Conservation (phyloP, 2,329 filamentous ascomycete genomes). For the Fusarium torulosum region DNA sequence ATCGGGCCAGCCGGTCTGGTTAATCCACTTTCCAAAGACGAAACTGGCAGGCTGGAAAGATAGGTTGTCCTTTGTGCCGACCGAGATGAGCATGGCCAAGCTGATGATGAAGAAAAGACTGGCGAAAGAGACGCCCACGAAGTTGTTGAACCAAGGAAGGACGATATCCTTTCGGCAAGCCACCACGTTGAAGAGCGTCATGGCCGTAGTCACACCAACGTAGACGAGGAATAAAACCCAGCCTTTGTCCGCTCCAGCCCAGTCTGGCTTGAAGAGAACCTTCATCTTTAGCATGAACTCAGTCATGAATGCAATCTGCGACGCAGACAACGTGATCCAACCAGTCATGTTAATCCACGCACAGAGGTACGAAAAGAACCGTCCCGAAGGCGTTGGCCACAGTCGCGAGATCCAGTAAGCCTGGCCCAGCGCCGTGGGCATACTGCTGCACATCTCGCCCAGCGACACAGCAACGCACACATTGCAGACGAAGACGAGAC, state of each 20-base stretch:
- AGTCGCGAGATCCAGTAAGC: conserved; percentile 65
- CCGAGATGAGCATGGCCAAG: conserved; percentile 64
- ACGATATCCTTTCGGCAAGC: conserved; percentile 59
- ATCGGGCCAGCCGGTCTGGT: conserved; percentile 63
- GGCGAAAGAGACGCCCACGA: conserved; percentile 66
- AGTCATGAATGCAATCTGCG: conserved; percentile 69
- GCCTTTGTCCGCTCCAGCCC: conserved; percentile 58
- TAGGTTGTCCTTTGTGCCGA: conserved; percentile 60
- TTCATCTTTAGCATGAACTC: conserved; percentile 70
- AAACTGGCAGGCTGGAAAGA: conserved; percentile 63
- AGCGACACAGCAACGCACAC: conserved; percentile 67
- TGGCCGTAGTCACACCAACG: conserved; percentile 60
- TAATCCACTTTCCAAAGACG: conserved; percentile 64
- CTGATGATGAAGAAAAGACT: conserved; percentile 65
- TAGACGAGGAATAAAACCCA: conserved; percentile 70
- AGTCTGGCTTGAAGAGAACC: conserved; percentile 63
- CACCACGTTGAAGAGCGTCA: conserved; percentile 64
- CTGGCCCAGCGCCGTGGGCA: conserved; percentile 71
- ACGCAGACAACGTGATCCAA: conserved; percentile 69
- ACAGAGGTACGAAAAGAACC: conserved; percentile 67
- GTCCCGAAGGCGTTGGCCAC: conserved; percentile 56
- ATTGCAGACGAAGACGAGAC: conserved; percentile 65
- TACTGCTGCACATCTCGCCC: conserved; percentile 68
- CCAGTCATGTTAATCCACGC: conserved; percentile 72
- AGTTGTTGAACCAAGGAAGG: conserved; percentile 66